Base-by-base conservation (phyloP, 2,329 filamentous ascomycete species). In the Nannizziopsis arthrosporioides region DNA sequence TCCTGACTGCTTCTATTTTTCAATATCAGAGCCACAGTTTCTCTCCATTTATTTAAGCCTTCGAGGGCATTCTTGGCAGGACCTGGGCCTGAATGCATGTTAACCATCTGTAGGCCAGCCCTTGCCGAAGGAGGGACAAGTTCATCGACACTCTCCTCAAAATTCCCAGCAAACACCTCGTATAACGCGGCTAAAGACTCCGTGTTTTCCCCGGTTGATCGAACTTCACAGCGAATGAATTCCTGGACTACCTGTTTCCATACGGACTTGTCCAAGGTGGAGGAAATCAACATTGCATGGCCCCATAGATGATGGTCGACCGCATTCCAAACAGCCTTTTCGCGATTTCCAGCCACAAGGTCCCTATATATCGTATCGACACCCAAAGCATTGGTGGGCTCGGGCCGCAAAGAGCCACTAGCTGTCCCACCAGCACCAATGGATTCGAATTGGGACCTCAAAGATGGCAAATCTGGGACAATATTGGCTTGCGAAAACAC, bases 231-330 rank as follows among this genome's bases (percentile, higher is more conserved):
- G 56, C 88, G 83, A 14, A 98, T 84, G 59, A 98, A 98, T 59
- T 98, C 92, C 59, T 94, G 88, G 0, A 88, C 80, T 19, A 98
- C 89, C 61, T 93, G 85, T 63, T 88, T 93, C 77, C 93, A 96
- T 2, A 93, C 73, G 4, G 74, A 70, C 39, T 72, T 74, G 17
- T 86, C 84, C 42, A 85, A 73, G 1, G 86, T 92, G 5, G 67
- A 94, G 64, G 92, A 84, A 32, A 98, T 82, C 15, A 98, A 73
- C 76, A 98, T 84, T 2, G 92, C 93, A 64, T 98, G 93, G 1
- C 87, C 92, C 93, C 93, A 98, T 2, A 98, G 72, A 42, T 89
- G 80, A 63, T 89, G 88, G 63, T 98, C 92, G 30, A 88, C 90
- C 3, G 92, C 89, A 54, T 84, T 75, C 90, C 90, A 96, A 0